phyloP scores from a whole-genome alignment of 768 basidiomycete species.

The Kwoniella pini region DNA sequence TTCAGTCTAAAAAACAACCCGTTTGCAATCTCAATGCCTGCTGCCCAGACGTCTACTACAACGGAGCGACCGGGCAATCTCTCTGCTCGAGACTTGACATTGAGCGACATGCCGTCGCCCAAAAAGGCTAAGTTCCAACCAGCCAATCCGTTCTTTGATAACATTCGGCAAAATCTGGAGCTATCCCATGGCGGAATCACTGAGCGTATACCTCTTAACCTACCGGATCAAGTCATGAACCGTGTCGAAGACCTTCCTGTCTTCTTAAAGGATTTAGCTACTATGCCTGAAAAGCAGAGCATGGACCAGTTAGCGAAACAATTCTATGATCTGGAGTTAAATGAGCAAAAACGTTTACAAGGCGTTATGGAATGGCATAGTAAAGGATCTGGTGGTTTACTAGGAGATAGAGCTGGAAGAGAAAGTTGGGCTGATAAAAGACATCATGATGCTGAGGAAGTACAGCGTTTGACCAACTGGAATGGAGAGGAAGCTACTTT shows the following conservation, averaged over 20 bases:
- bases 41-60: neutral
- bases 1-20: slow-evolving; percentile 15
- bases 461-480: slow-evolving; percentile 29
- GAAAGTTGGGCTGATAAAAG: slow-evolving; percentile 27
- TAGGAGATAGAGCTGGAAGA: slow-evolving; percentile 1
- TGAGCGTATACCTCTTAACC: slow-evolving; percentile 75
- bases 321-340: slow-evolving; percentile 88
- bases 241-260: slow-evolving; percentile 72
- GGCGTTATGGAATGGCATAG: slow-evolving; percentile 90
- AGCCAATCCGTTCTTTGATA: slow-evolving; percentile 92
- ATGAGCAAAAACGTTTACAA: slow-evolving; percentile 84
- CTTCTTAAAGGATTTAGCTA: slow-evolving; percentile 75
- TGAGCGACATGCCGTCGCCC: slow-evolving; percentile 1
- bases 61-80: slow-evolving; percentile 4
- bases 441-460: slow-evolving; percentile 32
- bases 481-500: slow-evolving; percentile 6
- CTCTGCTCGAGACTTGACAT: neutral
- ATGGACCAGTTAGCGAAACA: slow-evolving; percentile 84
- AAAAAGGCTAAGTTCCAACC: slow-evolving; percentile 51
- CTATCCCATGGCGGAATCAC: slow-evolving; percentile 65
- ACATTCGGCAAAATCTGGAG: slow-evolving; percentile 69
- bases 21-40: slow-evolving; percentile 9
- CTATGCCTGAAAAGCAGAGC: slow-evolving; percentile 62
- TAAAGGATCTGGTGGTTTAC: slow-evolving; percentile 54
- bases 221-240: slow-evolving; percentile 58